These are phyloP conservation scores for Chernovozyma sophiae-reginae DNA, from an alignment of 1,139 yeast genomes.

Conservation along the genomic window DNA sequence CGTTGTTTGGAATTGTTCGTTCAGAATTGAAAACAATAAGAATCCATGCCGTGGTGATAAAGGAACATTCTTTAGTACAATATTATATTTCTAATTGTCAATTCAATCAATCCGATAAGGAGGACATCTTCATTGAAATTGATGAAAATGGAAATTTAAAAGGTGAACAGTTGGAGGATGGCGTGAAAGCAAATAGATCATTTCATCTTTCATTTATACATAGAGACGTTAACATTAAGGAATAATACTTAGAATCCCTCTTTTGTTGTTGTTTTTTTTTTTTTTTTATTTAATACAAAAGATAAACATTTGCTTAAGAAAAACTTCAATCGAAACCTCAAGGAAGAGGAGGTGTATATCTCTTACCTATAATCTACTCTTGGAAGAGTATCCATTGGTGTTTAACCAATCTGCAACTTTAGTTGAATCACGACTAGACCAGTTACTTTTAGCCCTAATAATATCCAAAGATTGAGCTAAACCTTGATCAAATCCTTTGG, in stretches of 20 bases:
- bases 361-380: not conserved
- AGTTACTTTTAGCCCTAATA: constrained; percentile 55
- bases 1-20: constrained; percentile 4
- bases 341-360: too few relatives aligned
- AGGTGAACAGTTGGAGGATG: constrained; percentile 24
- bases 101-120: constrained; percentile 26
- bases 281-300: not conserved
- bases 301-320: not conserved
- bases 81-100: constrained; percentile 43
- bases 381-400: constrained; percentile 34
- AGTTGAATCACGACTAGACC: constrained; percentile 62
- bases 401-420: constrained; percentile 53
- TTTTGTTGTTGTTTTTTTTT: too few relatives aligned
- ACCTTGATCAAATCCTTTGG: constrained; percentile 71
- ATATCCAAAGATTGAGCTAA: constrained; percentile 70
- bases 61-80: constrained; percentile 45
- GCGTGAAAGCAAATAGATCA: constrained; percentile 24
- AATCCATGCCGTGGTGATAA: constrained; percentile 41
- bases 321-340: too few relatives aligned
- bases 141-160: constrained; percentile 10
- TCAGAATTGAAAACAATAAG: not conserved
- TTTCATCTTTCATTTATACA: constrained; percentile 32
- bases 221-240: constrained; percentile 10
- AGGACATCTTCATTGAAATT: constrained; percentile 18
- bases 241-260: too few relatives aligned